phyloP scores from a whole-genome alignment of 2,329 filamentous ascomycete genomes.

The Fusarium papillatum region DNA sequence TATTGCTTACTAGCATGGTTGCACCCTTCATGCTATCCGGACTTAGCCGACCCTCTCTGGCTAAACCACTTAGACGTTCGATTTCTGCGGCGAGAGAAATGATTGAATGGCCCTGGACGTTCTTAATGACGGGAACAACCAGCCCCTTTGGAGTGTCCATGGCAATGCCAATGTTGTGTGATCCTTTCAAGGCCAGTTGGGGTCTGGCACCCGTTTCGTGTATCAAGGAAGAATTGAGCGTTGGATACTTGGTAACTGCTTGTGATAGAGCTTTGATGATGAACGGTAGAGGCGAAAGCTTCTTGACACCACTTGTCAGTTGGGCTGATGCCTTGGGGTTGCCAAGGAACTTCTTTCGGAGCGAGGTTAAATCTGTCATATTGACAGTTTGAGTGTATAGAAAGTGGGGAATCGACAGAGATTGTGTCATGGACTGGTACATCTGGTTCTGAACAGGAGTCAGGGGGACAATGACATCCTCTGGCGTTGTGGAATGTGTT shows the following conservation, averaged over 20 bases:
- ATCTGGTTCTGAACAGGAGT: slow-evolving; percentile 13
- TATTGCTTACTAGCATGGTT: background rate
- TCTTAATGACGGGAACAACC: slow-evolving; percentile 14
- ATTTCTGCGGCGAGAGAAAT: slow-evolving; percentile 7
- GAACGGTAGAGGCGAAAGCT: slow-evolving; percentile 6
- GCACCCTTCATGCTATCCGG: slow-evolving; percentile 9
- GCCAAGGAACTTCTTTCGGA: background rate
- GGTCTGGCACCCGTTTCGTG: background rate
- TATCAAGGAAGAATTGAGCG: slow-evolving; percentile 5
- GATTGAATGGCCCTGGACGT: slow-evolving; percentile 18
- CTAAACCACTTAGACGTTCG: background rate
- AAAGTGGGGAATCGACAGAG: slow-evolving; percentile 19
- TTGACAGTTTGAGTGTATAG: slow-evolving; percentile 23
- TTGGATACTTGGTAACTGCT: background rate
- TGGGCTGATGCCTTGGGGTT: background rate
- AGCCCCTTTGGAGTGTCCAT: slow-evolving; percentile 20
- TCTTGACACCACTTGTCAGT: background rate
- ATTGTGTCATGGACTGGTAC: slow-evolving; percentile 25
- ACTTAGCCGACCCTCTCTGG: background rate
- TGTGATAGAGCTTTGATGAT: slow-evolving; percentile 18
- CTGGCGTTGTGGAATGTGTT: background rate
- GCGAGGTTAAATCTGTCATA: background rate
- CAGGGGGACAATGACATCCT: background rate
- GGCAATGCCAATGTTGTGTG: slow-evolving; percentile 23
- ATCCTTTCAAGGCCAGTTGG: background rate